These are phyloP conservation scores for Colletotrichum sublineola DNA, from an alignment of 2,329 filamentous ascomycete genomes.

Conservation along the genomic window DNA sequence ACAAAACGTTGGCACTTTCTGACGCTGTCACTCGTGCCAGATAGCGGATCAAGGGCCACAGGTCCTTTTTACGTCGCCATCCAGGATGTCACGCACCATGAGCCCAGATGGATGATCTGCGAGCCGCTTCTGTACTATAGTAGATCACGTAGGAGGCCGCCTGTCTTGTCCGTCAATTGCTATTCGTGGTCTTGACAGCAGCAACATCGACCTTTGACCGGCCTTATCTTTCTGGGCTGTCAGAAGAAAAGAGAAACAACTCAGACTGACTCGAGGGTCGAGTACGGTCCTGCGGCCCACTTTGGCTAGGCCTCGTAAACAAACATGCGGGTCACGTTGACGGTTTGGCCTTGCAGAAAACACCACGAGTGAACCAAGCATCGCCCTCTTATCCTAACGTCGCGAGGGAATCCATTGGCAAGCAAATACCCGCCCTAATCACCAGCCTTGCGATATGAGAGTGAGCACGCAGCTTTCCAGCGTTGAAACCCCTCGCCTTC, in stretches of 20 bases:
- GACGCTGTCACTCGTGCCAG: conserved; percentile 25
- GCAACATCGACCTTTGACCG: conserved; percentile 7
- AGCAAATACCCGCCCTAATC: conserved; percentile 4
- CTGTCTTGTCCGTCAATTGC: conserved; percentile 8
- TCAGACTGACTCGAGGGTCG: conserved; percentile 12
- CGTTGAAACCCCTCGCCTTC: conserved; percentile 13
- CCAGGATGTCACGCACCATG: conserved; percentile 28
- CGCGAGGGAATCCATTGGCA: background rate
- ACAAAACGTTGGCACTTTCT: conserved; percentile 19
- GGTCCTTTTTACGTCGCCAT: conserved; percentile 8
- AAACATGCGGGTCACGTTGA: conserved; percentile 2
- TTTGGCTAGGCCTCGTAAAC: conserved; percentile 9
- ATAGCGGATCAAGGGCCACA: conserved; percentile 1
- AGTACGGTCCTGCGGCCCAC: background rate
- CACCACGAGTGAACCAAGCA: conserved; percentile 12
- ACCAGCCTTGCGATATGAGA: conserved; percentile 4
- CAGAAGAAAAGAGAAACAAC: background rate
- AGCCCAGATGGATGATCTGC: conserved; percentile 30
- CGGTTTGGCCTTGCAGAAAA: conserved; percentile 15
- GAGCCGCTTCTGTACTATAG: background rate
- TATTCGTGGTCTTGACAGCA: conserved; percentile 25
- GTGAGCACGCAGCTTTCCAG: conserved; percentile 11
- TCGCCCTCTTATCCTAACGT: background rate
- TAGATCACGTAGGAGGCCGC: background rate
- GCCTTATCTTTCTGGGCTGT: background rate